Percentiles rank a stretch among this genome's conserved stretches.
Conservation (phyloP, 148 eudicot species). For the Arbutus unedo region DNA sequence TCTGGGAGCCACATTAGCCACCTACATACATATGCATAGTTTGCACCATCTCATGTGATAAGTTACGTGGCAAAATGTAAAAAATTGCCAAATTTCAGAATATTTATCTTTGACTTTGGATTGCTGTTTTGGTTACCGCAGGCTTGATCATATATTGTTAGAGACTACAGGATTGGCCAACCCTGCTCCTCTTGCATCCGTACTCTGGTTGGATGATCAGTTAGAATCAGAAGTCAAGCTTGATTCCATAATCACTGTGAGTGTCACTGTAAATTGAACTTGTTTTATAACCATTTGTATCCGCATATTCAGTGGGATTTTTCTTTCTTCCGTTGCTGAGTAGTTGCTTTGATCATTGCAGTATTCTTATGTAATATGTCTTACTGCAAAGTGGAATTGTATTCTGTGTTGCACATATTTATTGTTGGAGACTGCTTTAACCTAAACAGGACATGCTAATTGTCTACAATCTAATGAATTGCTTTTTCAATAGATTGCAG, state of each 20-base stretch:
- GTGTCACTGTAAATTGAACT: conserved; percentile 23
- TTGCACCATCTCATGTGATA: neutral
- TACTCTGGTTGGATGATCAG: conserved; percentile 98
- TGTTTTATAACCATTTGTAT: neutral
- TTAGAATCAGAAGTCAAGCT: conserved; percentile 84
- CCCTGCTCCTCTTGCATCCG: conserved; percentile 98
- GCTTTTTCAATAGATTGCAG: conserved; percentile 64
- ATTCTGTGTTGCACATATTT: neutral
- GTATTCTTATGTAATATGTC: neutral
- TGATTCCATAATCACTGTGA: conserved; percentile 88
- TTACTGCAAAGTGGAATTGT: neutral
- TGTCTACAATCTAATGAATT: neutral
- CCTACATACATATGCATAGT: neutral
- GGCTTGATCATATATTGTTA: conserved; percentile 92
- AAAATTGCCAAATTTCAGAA: neutral
- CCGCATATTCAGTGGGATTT: neutral
- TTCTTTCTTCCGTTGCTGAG: neutral
- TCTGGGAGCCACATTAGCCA: neutral
- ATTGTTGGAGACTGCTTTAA: neutral
- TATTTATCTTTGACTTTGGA: neutral
- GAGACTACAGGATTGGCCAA: conserved; percentile 98
- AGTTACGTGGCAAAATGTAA: neutral
- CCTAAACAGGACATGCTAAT: neutral
- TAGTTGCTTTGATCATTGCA: conserved; percentile 3
- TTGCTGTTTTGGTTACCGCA: conserved; percentile 28